phyloP scores from a whole-genome alignment of 2,329 filamentous ascomycete species.

The Beauveria asiatica region DNA sequence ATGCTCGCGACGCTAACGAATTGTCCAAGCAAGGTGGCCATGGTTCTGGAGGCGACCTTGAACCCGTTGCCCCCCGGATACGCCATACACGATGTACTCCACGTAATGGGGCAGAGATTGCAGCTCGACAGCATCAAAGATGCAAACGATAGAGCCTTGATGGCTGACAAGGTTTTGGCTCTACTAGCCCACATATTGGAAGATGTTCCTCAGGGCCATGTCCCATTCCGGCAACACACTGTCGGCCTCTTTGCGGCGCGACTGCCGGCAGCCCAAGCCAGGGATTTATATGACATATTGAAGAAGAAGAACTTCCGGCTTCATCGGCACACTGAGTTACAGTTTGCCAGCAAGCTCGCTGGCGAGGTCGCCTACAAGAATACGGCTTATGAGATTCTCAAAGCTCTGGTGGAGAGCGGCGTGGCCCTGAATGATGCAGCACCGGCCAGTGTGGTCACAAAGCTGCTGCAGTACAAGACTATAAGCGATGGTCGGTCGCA shows the following conservation, averaged over 20 bases:
- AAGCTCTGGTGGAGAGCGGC: conserved; percentile 25
- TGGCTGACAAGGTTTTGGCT: conserved; percentile 23
- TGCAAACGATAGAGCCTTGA: conserved; percentile 16
- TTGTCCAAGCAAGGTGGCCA: conserved; percentile 23
- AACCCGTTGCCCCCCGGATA: conserved; percentile 29
- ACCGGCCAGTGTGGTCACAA: conserved; percentile 48
- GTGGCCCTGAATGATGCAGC: conserved; percentile 38
- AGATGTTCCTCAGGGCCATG: conserved; percentile 20
- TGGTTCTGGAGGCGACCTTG: conserved; percentile 30
- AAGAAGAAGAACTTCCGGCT: conserved; percentile 21
- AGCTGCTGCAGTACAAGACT: conserved; percentile 39
- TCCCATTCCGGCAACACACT: conserved; percentile 30
- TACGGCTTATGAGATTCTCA: conserved; percentile 33
- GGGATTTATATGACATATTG: conserved; percentile 30
- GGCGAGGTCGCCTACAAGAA: conserved; percentile 30
- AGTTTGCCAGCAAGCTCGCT: conserved; percentile 40
- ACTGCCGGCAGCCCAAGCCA: conserved; percentile 22
- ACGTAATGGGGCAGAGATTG: conserved; percentile 22
- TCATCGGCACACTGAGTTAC: conserved; percentile 36
- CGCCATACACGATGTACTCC: conserved; percentile 28
- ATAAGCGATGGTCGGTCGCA: conserved; percentile 16
- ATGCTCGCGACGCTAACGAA: conserved; percentile 29
- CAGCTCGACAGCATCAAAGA: conserved; percentile 13
- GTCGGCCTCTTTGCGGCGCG: conserved; percentile 26
- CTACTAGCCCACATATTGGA: conserved; percentile 22